Conservation (phyloP, 495 filamentous ascomycete species). For the Wilcoxina mikolae region DNA sequence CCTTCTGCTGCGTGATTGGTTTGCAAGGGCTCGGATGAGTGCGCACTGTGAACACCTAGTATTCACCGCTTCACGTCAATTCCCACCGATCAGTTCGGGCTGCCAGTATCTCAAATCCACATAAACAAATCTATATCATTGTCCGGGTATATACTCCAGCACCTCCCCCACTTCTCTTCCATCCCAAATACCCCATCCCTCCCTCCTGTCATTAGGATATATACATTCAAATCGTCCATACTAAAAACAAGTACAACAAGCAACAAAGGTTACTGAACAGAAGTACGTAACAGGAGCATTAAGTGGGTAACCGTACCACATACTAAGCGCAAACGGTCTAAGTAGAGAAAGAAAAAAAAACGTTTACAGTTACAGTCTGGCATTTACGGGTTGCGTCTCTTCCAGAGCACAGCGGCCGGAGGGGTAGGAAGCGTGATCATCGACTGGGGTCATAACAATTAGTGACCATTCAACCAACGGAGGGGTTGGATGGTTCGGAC, state of each 20-base stretch:
- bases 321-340: not conserved
- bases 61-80: no score
- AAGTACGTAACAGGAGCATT: not conserved
- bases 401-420: slow-evolving; percentile 19
- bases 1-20: no score
- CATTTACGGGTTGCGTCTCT: slow-evolving; percentile 24
- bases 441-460: slow-evolving; percentile 3
- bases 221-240: no score
- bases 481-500: slow-evolving; percentile 30
- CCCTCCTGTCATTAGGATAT: not conserved
- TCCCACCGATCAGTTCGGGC: no score
- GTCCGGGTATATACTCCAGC: not conserved
- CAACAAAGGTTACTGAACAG: not conserved
- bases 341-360: not conserved
- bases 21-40: no score
- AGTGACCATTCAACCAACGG: not conserved
- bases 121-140: not conserved
- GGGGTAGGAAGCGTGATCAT: slow-evolving; percentile 25
- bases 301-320: not conserved
- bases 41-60: no score
- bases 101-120: not conserved
- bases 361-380: no score
- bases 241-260: not conserved
- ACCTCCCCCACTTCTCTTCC: not conserved
- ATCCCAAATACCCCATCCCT: not conserved